Percentiles rank a stretch among this genome's conserved stretches.
Conservation (phyloP, 352 stramenopile genomes). For the Sclerospora graminicola region DNA sequence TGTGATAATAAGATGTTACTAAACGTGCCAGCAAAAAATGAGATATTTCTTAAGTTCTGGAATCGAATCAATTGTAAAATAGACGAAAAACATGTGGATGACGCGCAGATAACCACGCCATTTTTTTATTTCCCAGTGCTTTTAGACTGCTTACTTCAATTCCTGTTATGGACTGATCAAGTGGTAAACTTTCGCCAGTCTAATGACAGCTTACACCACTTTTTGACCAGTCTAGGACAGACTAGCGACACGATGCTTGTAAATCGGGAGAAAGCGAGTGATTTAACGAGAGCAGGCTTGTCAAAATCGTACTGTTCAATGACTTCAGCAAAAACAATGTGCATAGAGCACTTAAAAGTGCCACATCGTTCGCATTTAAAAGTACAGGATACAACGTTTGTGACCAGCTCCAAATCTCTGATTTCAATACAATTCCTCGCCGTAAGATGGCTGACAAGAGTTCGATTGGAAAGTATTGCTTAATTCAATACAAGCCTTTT, state of each 20-base stretch:
- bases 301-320: constrained; percentile 49
- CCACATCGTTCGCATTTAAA: constrained; percentile 20
- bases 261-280: constrained; percentile 13
- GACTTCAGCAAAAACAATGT: constrained; percentile 52
- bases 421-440: constrained; percentile 34
- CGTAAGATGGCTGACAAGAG: constrained; percentile 53
- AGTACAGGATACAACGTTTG: constrained; percentile 40
- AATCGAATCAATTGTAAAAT: constrained; percentile 18
- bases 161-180: constrained; percentile 4
- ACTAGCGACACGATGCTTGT: background rate
- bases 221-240: constrained; percentile 14
- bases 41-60: constrained; percentile 20
- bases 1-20: background rate
- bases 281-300: constrained; percentile 19
- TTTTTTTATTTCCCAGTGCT: constrained; percentile 17
- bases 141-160: constrained; percentile 16
- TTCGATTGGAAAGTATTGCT: constrained; percentile 58
- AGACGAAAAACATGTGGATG: constrained; percentile 13
- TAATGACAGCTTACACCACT: constrained; percentile 19
- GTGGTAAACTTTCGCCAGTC: background rate
- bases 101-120: too few relatives aligned
- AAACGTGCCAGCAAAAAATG: constrained; percentile 6
- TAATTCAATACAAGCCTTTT: constrained; percentile 25
- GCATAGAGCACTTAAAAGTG: constrained; percentile 38
- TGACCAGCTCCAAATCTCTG: constrained; percentile 39